These are phyloP conservation scores for Arthrobotrys sphaeroides DNA, from an alignment of 2,329 filamentous ascomycete species.

Conservation along the genomic window DNA sequence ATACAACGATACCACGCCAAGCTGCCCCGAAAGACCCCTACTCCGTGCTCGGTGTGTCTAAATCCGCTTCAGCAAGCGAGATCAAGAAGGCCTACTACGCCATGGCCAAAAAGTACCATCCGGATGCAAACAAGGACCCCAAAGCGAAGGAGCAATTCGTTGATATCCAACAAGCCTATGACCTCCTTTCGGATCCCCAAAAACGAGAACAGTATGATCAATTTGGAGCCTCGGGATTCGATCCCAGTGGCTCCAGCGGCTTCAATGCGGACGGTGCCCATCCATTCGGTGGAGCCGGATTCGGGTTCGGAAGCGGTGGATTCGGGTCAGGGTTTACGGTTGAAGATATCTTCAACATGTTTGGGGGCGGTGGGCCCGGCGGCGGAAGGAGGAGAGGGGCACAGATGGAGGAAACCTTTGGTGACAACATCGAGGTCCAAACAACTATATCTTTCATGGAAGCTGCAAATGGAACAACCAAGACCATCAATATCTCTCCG, in stretches of 20 bases:
- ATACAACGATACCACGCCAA: conserved; percentile 67
- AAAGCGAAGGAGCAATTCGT: conserved; percentile 93
- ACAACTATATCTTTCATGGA: conserved; percentile 95
- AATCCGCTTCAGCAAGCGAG: conserved; percentile 80
- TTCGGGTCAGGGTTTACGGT: conserved; percentile 91
- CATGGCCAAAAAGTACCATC: conserved; percentile 95
- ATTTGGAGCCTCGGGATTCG: conserved; percentile 87
- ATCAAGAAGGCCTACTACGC: conserved; percentile 99
- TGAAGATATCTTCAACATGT: conserved; percentile 88
- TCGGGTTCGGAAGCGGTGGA: conserved; percentile 70
- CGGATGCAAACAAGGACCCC: conserved; percentile 95
- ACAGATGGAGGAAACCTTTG: conserved; percentile 79
- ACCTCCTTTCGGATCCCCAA: conserved; percentile 88
- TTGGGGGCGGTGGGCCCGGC: conserved; percentile 68
- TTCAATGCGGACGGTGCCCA: conserved; percentile 70
- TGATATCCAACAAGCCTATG: conserved; percentile 92
- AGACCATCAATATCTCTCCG: conserved; percentile 87
- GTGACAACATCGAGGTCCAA: conserved; percentile 95
- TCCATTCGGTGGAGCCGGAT: conserved; percentile 69
- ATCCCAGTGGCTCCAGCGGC: conserved; percentile 68
- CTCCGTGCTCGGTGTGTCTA: conserved; percentile 81
- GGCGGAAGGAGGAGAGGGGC: conserved; percentile 65
- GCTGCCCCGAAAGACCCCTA: conserved; percentile 79
- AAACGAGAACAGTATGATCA: conserved; percentile 93
- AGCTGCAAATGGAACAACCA: conserved; percentile 86